These are phyloP conservation scores for Talaromyces trachyspermus DNA, from an alignment of 495 filamentous ascomycete species.

Conservation along the genomic window DNA sequence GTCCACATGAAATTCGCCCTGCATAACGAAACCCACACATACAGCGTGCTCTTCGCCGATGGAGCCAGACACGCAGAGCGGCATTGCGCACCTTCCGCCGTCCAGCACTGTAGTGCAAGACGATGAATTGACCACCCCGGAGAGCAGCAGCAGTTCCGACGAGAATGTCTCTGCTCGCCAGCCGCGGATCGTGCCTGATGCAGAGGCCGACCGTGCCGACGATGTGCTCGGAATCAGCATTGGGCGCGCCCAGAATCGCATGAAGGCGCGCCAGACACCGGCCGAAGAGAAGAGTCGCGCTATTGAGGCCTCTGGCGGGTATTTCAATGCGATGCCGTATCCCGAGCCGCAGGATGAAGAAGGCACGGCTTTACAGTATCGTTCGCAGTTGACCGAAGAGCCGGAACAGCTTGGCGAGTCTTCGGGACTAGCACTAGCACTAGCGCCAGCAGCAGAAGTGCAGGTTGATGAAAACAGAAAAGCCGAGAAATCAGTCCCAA, in stretches of 20 bases:
- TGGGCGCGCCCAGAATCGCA: conserved; percentile 59
- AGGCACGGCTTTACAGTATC: no score
- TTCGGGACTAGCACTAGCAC: neutral
- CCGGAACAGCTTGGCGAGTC: neutral
- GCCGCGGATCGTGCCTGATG: neutral
- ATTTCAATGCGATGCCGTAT: conserved; percentile 3
- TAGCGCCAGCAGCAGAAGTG: no score
- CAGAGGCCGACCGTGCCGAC: conserved; percentile 32
- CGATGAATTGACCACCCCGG: no score
- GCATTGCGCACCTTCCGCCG: no score
- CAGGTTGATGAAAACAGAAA: neutral
- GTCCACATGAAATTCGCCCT: no score
- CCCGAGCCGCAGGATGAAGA: neutral
- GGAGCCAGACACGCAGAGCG: no score
- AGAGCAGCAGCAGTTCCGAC: neutral
- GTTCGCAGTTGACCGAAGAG: conserved; percentile 1
- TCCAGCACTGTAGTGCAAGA: no score
- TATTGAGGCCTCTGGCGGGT: conserved; percentile 28
- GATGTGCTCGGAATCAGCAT: conserved; percentile 75
- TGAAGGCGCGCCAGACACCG: conserved; percentile 64
- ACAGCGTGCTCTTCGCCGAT: no score
- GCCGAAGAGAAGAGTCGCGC: conserved; percentile 67
- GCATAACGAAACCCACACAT: no score
- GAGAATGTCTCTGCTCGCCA: neutral
- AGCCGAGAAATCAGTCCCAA: neutral